Evolutionary conservation across 148 eudicot species (phyloP).

Genomic region (Pouteria glomerata): DNA sequence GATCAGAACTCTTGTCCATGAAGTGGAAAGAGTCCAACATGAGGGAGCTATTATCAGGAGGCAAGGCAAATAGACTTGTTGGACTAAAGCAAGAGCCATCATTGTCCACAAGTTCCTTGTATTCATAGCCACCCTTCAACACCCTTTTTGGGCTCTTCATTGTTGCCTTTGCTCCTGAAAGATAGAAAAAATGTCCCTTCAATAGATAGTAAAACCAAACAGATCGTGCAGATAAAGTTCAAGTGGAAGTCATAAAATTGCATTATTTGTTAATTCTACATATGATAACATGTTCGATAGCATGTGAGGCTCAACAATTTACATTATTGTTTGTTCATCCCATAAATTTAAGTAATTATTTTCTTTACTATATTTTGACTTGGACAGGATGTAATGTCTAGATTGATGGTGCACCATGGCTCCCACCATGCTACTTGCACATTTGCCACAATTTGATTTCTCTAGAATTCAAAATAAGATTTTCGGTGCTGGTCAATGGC

Average conservation of each 20-base stretch:
- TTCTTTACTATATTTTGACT: background rate
- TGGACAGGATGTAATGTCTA: background rate
- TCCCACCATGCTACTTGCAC: background rate
- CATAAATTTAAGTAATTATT: background rate
- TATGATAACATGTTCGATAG: background rate
- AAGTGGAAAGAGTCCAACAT: constrained; percentile 48
- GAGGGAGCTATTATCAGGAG: constrained; percentile 38
- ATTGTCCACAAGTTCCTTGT: constrained; percentile 41
- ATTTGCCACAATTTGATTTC: background rate
- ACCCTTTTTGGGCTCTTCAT: constrained; percentile 52
- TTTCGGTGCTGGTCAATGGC: too few relatives aligned
- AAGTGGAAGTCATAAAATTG: background rate
- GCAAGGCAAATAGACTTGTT: constrained; percentile 47
- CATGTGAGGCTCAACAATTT: background rate
- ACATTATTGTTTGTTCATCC: background rate
- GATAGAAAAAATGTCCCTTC: background rate
- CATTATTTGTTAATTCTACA: background rate
- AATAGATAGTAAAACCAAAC: background rate
- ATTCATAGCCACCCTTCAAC: constrained; percentile 32
- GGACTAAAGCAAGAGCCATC: constrained; percentile 54
- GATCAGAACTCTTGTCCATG: constrained; percentile 59
- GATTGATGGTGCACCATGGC: background rate
- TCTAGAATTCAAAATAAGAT: background rate
- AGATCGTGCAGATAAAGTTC: background rate
- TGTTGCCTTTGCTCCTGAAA: constrained; percentile 50